Evolutionary conservation across 108 stramenopile genomes (phyloP).

Genomic region (Parmales sp.): DNA sequence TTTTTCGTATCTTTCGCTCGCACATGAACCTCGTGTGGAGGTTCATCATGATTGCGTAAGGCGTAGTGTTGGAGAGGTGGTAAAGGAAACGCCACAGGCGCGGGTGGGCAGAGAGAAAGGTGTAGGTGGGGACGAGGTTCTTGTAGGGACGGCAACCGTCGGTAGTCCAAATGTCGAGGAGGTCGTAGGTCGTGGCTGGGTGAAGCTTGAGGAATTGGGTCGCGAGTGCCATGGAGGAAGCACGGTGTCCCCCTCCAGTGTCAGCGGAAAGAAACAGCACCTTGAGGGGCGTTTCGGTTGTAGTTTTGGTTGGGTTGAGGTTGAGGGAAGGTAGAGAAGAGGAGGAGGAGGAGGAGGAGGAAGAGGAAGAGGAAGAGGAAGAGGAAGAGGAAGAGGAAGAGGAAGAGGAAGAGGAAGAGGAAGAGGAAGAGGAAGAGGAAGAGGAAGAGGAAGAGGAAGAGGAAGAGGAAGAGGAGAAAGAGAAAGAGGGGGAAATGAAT

Average conservation of each 20-base stretch:
- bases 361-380: background rate
- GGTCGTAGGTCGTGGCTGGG: conserved; percentile 73
- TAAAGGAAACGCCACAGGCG: conserved; percentile 74
- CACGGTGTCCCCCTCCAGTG: conserved; percentile 97
- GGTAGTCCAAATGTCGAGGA: conserved; percentile 62
- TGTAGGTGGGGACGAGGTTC: conserved; percentile 47
- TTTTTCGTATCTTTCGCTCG: conserved; percentile 54
- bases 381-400: background rate
- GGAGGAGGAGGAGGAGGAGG: conserved; percentile 13
- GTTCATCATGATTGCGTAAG: conserved; percentile 26
- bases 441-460: too few species aligned
- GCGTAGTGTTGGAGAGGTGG: conserved; percentile 46
- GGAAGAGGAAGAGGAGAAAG: too few species aligned
- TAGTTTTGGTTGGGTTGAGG: background rate
- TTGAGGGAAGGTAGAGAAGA: background rate
- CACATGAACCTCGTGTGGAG: conserved; percentile 61
- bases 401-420: background rate
- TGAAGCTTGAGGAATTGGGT: conserved; percentile 71
- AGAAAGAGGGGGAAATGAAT: too few species aligned
- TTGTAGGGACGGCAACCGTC: conserved; percentile 34
- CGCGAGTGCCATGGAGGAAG: conserved; percentile 82
- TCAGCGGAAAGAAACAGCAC: conserved; percentile 86
- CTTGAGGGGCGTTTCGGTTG: conserved; percentile 35
- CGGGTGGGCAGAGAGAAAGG: conserved; percentile 68
- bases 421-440: conserved; percentile 6